Evolutionary conservation across 306 rosid genomes (phyloP), one percentile per base, ranked within the genome.

Genomic region (Herpetospermum pedunculosum): DNA sequence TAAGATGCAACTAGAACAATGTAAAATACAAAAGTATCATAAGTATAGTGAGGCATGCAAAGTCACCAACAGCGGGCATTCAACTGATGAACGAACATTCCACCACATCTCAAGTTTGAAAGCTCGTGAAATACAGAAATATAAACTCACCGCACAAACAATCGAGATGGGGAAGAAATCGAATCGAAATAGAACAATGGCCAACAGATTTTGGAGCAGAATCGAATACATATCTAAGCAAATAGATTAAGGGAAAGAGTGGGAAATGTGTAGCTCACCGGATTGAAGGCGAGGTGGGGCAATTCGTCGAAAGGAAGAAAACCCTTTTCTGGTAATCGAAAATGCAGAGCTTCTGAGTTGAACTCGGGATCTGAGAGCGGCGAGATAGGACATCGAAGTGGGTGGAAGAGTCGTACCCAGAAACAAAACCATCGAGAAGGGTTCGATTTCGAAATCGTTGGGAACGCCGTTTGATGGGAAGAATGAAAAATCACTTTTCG

Each of bases 321-420:
- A 64, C 34, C 85, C 75, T 78, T 60, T 23, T 59, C 63, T 4
- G 10, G 88, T 75, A 59, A 80, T 46, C 18, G 81, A 76, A 78
- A 80, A 11, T 19, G 81, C 38, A 43, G 87, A 80, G 75, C 47
- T 79, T 10, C 54, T 80, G 69, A 82, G 53, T 54, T 85, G 81
- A 46, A 74, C 49, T 54, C 68, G 86, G 83, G 80, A 78, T 34
- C 76, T 75, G 58, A 38, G 71, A 6, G 77, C 72, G 35, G 80
- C 55, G 30, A 87, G 72, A 71, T 44, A 75, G 65, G 76, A 12
- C 26, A 89, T 78, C 46, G 90, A 84, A 79, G 86, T 70, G 76
- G 86, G 83, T 30, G 89, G 79, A 40, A 96, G 88, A 83, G 85
- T 37, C 18, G 89, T 76, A 30, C 85, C 86, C 80, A 83, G 73